Conservation (phyloP, 805 yeast species). For the Saturnispora dispora region DNA sequence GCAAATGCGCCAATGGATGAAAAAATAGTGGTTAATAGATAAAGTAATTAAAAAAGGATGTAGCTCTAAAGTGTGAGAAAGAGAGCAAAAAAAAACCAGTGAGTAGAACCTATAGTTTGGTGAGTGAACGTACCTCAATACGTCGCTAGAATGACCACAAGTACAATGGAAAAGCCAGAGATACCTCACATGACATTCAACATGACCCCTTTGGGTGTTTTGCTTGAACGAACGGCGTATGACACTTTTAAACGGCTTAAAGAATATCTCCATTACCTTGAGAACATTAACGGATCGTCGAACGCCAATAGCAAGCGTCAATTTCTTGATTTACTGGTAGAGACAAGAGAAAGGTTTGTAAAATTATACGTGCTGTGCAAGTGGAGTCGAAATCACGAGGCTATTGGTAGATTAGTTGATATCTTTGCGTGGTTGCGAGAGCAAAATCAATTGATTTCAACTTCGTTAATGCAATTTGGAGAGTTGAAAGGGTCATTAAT, state of each 20-base stretch:
- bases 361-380: conserved; percentile 78
- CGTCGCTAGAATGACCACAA: neutral
- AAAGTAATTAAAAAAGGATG: neutral
- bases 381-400: conserved; percentile 74
- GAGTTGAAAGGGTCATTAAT: conserved; percentile 61
- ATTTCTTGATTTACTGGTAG: conserved; percentile 59
- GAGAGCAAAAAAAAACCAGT: neutral
- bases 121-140: neutral
- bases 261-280: conserved; percentile 51
- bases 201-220: conserved; percentile 53
- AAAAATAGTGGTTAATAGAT: neutral
- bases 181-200: conserved; percentile 69
- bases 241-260: conserved; percentile 56
- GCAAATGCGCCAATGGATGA: neutral
- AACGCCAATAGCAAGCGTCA: conserved; percentile 59
- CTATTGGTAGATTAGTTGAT: conserved; percentile 71
- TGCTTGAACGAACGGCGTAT: conserved; percentile 50
- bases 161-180: conserved; percentile 14
- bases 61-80: neutral
- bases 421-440: conserved; percentile 79
- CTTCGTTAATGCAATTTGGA: conserved; percentile 59
- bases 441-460: conserved; percentile 59
- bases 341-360: conserved; percentile 72
- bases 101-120: neutral
- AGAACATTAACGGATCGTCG: conserved; percentile 33